Conservation (phyloP, 2,329 filamentous ascomycete species). For the Macroventuria anomochaeta region DNA sequence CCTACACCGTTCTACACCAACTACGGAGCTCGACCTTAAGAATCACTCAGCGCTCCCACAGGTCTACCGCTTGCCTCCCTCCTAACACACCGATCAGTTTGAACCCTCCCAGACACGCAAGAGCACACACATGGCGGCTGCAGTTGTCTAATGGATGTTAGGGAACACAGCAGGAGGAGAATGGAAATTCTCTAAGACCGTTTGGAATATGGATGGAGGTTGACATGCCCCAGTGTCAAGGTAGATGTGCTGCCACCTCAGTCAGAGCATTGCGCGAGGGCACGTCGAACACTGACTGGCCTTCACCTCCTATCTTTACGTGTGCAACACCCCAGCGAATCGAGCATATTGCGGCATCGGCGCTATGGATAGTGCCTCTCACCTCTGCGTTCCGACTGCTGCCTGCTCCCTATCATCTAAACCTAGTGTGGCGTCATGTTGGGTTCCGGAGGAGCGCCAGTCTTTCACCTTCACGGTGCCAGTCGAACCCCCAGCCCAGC, state of each 20-base stretch:
- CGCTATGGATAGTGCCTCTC: too few relatives aligned
- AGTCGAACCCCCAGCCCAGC: background rate
- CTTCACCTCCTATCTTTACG: background rate
- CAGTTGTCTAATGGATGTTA: too few relatives aligned
- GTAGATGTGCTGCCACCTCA: background rate
- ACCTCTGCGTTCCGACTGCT: background rate
- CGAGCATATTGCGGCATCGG: background rate
- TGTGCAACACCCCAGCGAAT: background rate
- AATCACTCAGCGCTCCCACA: too few relatives aligned
- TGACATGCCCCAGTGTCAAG: background rate
- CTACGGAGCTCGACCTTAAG: too few relatives aligned
- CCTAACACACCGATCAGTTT: too few relatives aligned
- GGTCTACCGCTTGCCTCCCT: too few relatives aligned
- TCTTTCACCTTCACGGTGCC: constrained; percentile 13
- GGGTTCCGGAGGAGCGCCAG: background rate
- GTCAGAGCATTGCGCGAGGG: background rate
- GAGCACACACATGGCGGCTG: too few relatives aligned
- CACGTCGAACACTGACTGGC: background rate
- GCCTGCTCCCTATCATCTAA: background rate
- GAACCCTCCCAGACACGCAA: too few relatives aligned
- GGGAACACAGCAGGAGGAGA: background rate
- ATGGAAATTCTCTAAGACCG: background rate
- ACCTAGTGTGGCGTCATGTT: background rate
- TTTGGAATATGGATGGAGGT: background rate
- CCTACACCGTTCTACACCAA: too few relatives aligned